phyloP scores from a whole-genome alignment of 2,329 filamentous ascomycete genomes.

The Fusarium phyllophilum region DNA sequence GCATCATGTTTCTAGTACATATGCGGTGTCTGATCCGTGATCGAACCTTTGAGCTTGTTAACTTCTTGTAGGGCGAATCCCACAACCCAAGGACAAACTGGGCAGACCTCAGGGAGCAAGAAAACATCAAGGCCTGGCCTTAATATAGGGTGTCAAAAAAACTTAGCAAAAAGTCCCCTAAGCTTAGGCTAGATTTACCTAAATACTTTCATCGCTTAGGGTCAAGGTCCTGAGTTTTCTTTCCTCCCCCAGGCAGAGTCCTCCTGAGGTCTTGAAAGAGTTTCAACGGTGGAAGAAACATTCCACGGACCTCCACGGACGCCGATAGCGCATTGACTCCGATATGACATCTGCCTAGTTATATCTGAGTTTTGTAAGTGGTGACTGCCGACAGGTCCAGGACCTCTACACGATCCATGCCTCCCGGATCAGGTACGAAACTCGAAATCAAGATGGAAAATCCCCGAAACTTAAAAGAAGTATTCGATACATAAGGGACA shows the following conservation, averaged over 20 bases:
- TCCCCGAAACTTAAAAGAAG: background rate
- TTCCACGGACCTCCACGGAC: background rate
- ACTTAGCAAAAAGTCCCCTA: too few relatives aligned
- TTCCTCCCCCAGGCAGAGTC: background rate
- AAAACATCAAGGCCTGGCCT: too few relatives aligned
- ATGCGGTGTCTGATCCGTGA: slow-evolving; percentile 5
- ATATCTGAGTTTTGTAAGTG: background rate
- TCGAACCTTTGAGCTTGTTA: background rate
- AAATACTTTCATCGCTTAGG: too few relatives aligned
- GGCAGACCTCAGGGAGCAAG: background rate
- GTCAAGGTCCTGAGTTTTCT: too few relatives aligned
- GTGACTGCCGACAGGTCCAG: background rate
- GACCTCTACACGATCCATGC: background rate
- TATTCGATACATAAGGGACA: background rate
- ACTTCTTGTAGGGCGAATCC: slow-evolving; percentile 1
- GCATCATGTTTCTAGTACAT: slow-evolving; percentile 12
- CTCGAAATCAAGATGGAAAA: background rate
- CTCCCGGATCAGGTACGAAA: background rate
- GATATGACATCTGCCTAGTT: background rate
- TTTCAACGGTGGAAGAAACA: background rate
- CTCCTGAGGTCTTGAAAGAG: background rate
- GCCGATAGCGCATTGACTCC: background rate
- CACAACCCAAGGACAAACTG: background rate
- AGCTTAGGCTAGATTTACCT: too few relatives aligned
- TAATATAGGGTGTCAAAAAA: too few relatives aligned